Evolutionary conservation across 352 stramenopile species (phyloP).

Genomic region (Peronospora tabacina): DNA sequence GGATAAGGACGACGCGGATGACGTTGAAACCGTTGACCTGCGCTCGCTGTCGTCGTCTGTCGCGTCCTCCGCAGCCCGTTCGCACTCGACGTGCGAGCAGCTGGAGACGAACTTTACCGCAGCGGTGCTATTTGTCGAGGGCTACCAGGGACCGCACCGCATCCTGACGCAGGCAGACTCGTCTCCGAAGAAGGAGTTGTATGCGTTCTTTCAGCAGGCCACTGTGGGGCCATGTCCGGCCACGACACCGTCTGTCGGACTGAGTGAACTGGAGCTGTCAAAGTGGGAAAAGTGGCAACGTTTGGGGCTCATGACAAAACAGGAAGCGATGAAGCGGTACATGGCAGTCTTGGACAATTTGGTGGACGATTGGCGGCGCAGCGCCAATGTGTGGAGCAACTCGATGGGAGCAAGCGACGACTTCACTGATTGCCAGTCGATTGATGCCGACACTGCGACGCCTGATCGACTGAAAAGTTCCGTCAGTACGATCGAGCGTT

Average conservation of each 20-base stretch:
- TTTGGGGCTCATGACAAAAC: conserved; percentile 54
- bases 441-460: conserved; percentile 16
- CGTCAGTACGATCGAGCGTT: conserved; percentile 57
- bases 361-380: conserved; percentile 75
- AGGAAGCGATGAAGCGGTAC: conserved; percentile 77
- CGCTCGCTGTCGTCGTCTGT: conserved; percentile 30
- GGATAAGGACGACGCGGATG: conserved; percentile 30
- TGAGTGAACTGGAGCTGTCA: conserved; percentile 47
- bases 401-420: conserved; percentile 10
- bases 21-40: conserved; percentile 32
- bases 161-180: conserved; percentile 70
- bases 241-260: conserved; percentile 23
- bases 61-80: conserved; percentile 17
- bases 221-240: conserved; percentile 49
- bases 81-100: conserved; percentile 37
- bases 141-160: conserved; percentile 70
- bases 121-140: conserved; percentile 73
- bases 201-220: conserved; percentile 72
- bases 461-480: conserved; percentile 21
- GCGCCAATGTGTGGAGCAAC: conserved; percentile 28
- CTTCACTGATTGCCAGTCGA: conserved; percentile 10
- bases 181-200: conserved; percentile 69
- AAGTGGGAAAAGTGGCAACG: conserved; percentile 73
- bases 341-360: conserved; percentile 68
- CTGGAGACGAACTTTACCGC: conserved; percentile 67